Base-by-base conservation (phyloP, 495 filamentous ascomycete genomes). In the Usnea hakonensis region DNA sequence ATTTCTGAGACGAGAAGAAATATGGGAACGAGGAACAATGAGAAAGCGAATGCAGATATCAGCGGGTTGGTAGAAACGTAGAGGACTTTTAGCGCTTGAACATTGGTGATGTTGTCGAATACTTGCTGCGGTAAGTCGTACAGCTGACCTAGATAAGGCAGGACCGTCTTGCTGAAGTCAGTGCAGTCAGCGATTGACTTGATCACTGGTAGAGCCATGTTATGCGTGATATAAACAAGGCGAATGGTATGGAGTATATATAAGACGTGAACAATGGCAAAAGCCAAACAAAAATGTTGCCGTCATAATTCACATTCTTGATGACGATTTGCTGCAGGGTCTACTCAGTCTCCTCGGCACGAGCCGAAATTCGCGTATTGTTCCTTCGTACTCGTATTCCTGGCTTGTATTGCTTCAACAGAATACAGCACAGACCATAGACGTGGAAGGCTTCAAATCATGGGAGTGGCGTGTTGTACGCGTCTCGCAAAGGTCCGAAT, bases 31-130 rank as follows among this genome's bases (percentile, higher is more conserved):
- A 93, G 67, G 37, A 84, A 75, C 19, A 93, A 68, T 4, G 88
- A 83, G 64, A 95, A 78, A 2, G 84, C 87, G 65, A 94, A 77
- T 23, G 87, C 90, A 5, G 83, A 83, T 13, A 96, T 79, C 33
- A 96, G 70, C 2, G 95, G 95, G 72, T 99, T 99, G 36, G 92
- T 97, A 35, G 83, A 80, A 36, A 90, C 73, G 66, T 99, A 99
- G 63, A 96, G 75, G 28, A 83, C 74, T 69, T 79, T 79, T 71
- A 83, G 72, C 81, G 74, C 75, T 64, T 79, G 69, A 55, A 80
- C 73, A 69, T 82, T 82, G 56, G 77, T 77, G 63, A 83, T 73
- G 65, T 79, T 81, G 56, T 81, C 75, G 62, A 80, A 70, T 63
- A 95, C 70, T 67, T 81, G 81, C 58, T 77, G 74, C 54, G 91